Base-by-base conservation (phyloP, 768 basidiomycete species). In the Coprinopsis cinerea region DNA sequence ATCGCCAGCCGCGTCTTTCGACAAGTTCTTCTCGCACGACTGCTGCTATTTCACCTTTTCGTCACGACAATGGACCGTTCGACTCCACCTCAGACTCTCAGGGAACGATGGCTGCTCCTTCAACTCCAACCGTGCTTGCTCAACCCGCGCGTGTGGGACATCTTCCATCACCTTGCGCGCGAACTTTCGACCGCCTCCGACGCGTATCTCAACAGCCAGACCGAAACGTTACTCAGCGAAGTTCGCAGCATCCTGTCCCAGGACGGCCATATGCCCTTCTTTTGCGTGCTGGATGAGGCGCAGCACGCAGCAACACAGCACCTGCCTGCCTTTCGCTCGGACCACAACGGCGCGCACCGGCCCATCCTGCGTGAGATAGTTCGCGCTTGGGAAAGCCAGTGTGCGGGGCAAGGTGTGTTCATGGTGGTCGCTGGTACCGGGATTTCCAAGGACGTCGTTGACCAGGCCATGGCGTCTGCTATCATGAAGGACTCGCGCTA, bases 401-500 rank as follows among this genome's bases (percentile, higher is more conserved):
- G 65, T 1, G 62, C 60, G n/a, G 67, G 66, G 1, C 66, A 69
- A 26, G 67, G 70, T 2, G 66, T 75, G 9, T 71, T 69, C 45
- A 68, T 75, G 66, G 66, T 73, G 7, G 65, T 75, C 3, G 70
- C 72, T 2, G 74, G 74, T 4, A 75, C 73, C 2, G 73, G 71
- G 1, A 70, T 75, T 14, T 72, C 71, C 11, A 73, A 74, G 56
- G 67, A 70, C 46, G 66, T 69, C 13, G 70, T 75, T 5, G 69
- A 72, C 50, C 68, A 68, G 47, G 71, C 71, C 0, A 72, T 74
- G 70, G 65, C 71, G 2, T 71, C 69, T 4, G 73, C 70, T 1
- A 67, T 73, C 42, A 73, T 75, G 72, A 75, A 75, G 51, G 71
- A 72, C 26, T 72, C 71, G 0, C 60, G 61, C 18, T 73, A 75